Percentiles rank a stretch among this genome's conserved stretches.
Conservation (phyloP, 2,329 filamentous ascomycete genomes). For the Teratosphaeria viscida region DNA sequence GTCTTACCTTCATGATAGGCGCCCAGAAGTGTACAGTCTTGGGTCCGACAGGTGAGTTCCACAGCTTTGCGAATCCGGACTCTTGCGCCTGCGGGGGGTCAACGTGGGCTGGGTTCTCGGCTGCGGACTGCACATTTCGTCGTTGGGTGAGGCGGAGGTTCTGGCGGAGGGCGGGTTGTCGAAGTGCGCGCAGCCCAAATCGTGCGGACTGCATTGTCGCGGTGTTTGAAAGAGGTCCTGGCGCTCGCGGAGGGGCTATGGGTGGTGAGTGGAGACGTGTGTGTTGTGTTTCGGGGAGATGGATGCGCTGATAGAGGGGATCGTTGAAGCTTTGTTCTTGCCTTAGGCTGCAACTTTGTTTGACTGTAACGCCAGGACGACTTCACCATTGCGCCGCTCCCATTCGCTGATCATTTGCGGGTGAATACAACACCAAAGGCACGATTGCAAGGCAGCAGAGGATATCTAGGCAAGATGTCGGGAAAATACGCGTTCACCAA, state of each 20-base stretch:
- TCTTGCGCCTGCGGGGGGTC: slow-evolving; percentile 2
- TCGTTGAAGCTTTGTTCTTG: background rate
- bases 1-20: slow-evolving; percentile 72
- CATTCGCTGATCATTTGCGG: background rate
- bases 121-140: slow-evolving; percentile 55
- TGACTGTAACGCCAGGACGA: background rate
- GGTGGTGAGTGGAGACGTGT: background rate
- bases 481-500: slow-evolving; percentile 86
- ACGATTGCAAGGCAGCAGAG: background rate
- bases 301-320: background rate
- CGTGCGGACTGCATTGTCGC: slow-evolving; percentile 33
- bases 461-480: slow-evolving; percentile 51
- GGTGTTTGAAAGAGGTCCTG: background rate
- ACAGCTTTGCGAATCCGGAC: slow-evolving; percentile 58
- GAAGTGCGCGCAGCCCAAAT: slow-evolving; percentile 47
- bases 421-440: background rate
- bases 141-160: slow-evolving; percentile 43
- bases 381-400: background rate
- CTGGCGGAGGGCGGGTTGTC: slow-evolving; percentile 42
- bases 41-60: slow-evolving; percentile 39
- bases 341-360: background rate
- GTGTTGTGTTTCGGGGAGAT: slow-evolving; percentile 4
- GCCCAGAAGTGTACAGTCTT: slow-evolving; percentile 98
- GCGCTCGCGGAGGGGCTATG: background rate
- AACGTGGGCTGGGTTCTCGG: slow-evolving; percentile 29